Evolutionary conservation across 129 eudicot genomes (phyloP), one percentile per base, ranked within the genome.

Genomic region (Gnaphalium uliginosum): DNA sequence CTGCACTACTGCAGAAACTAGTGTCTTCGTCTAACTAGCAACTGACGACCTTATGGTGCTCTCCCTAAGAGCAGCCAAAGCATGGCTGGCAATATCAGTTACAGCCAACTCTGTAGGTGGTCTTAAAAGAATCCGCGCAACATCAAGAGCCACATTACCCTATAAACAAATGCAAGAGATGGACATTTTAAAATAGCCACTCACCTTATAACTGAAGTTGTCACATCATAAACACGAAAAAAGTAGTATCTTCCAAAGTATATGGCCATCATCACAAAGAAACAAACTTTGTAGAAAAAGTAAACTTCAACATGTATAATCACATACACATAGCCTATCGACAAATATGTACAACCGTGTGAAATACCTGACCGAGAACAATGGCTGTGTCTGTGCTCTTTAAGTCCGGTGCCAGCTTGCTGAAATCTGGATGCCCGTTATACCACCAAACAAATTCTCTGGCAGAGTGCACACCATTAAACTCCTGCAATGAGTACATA

Each of bases 381-480:
- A 95, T 86, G 81, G 99, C 99, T n/a, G 99, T 91, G 81, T 95
- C 99, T 1, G 92, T 82, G 83, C 82, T 85, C 83, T 81, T 83
- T 77, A 95, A 80, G 73, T 91, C 96, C 2, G 89, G 97, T 68
- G 88, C 69, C 71, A 89, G 74, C 48, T 87, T 83, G 64, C 87
- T 81, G 76, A 66, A 87, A 79, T 95, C 99, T 27, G 99, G 97
- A 75, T 95, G 97, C 75, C 99, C 99, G 64, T 95, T 95, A 81
- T 95, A 95, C 99, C 99, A 91, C 94, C 97, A 95, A 54, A 95
- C 99, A 84, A 95, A 89, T 79, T 95, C 99, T 84, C 99, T 86
- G 35, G 99, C 99, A 24, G 99, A 85, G 83, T 87, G 78, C 81
- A 91, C 81, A 43, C 97, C 99, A 19, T 82, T 76, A 26, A 91